Base-by-base conservation (phyloP, 177 flowering plant genomes). In the Vitis hybrid region DNA sequence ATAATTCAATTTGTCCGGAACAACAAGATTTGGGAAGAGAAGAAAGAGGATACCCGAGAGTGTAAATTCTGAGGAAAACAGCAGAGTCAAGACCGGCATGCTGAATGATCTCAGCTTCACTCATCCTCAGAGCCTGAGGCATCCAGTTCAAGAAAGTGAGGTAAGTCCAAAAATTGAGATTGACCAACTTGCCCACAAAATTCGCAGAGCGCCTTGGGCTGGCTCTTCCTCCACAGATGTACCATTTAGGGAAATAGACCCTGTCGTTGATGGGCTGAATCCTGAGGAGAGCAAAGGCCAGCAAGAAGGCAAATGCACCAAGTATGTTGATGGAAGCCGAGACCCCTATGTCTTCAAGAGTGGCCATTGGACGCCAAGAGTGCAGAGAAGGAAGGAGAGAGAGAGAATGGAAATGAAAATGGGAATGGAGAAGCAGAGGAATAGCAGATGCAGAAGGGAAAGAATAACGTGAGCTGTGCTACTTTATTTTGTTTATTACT, bases 51-150 rank as follows among this genome's bases (percentile, higher is more conserved):
- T 85, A 95, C 99, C 99, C 99, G 22, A 95, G 97, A 59, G 80
- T 73, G 63, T 90, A 96, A 77, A 96, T 89, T 73, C 99, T 77
- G 66, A 96, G 87, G 77, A 88, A 96, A 79, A 87, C 88, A 66
- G 92, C 99, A 72, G 99, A 96, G 75, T 96, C 98, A 33, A 96
- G 89, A 11, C 99, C 99, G 64, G 98, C 95, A 77, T 96, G 98
- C 44, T 80, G 71, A 70, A 96, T 88, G 18, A 96, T 70, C 74
- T 91, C 84, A 18, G 79, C 11, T 76, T 96, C 97, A 56, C 81
- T 76, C 98, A 92, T 94, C 73, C 75, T 80, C 78, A 94, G 31
- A 64, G 97, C 97, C 69, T 84, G 84, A 64, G 98, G 98, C 97
- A 96, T 96, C 99, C 99, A 96, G 76, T 89, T 96, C 64, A 94